phyloP scores from a whole-genome alignment of 2,329 filamentous ascomycete genomes.

The Teratosphaeria viscida region DNA sequence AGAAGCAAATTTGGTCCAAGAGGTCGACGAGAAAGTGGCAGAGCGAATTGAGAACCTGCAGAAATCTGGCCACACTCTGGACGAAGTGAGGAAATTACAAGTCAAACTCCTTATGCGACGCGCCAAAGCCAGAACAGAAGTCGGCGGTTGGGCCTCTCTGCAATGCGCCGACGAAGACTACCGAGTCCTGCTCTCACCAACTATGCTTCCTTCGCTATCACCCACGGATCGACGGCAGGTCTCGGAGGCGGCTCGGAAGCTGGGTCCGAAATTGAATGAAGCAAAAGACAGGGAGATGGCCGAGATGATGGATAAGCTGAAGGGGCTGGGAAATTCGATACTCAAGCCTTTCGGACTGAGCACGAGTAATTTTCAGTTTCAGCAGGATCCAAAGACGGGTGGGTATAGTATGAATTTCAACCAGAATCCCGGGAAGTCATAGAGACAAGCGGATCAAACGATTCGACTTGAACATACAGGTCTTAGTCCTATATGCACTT shows the following conservation, averaged over 20 bases:
- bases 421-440: conserved; percentile 27
- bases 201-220: conserved; percentile 50
- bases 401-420: conserved; percentile 91
- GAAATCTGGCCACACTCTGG: conserved; percentile 32
- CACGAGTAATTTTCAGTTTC: conserved; percentile 90
- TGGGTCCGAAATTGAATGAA: conserved; percentile 61
- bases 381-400: conserved; percentile 77
- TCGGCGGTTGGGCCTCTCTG: conserved; percentile 69
- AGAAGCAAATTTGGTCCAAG: conserved; percentile 29
- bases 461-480: too few relatives aligned
- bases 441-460: background rate
- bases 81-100: conserved; percentile 66
- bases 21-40: conserved; percentile 37
- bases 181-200: conserved; percentile 43
- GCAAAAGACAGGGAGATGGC: conserved; percentile 81
- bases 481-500: background rate
- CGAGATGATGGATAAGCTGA: conserved; percentile 97
- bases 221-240: conserved; percentile 59
- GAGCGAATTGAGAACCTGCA: conserved; percentile 34
- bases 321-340: conserved; percentile 82
- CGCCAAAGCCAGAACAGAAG: conserved; percentile 56
- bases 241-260: conserved; percentile 49
- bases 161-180: conserved; percentile 76
- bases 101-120: conserved; percentile 68
- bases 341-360: conserved; percentile 87